Evolutionary conservation across 2,329 filamentous ascomycete genomes (phyloP).

Genomic region (Cordyceps militaris): DNA sequence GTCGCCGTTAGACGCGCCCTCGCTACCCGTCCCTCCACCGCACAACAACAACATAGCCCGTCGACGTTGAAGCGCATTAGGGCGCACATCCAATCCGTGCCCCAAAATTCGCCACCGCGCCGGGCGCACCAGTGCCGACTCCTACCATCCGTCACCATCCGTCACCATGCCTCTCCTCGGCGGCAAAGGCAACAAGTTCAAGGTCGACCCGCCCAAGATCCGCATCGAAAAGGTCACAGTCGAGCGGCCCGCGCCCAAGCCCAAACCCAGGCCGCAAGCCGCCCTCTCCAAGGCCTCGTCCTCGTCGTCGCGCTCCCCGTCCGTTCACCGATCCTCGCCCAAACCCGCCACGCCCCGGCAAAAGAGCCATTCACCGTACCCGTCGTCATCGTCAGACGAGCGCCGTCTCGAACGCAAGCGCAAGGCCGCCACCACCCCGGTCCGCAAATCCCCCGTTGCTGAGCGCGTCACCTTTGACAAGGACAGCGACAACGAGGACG

Average conservation of each 20-base stretch:
- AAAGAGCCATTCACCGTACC: conserved; percentile 37
- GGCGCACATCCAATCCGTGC: too few species aligned
- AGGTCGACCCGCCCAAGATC: conserved; percentile 42
- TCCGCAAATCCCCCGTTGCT: conserved; percentile 37
- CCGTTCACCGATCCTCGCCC: conserved; percentile 33
- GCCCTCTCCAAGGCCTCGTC: conserved; percentile 23
- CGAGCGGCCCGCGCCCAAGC: conserved; percentile 29
- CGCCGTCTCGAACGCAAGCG: conserved; percentile 39
- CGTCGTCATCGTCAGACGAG: conserved; percentile 32
- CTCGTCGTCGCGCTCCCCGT: conserved; percentile 28
- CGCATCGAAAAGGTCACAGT: conserved; percentile 47
- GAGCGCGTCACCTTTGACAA: conserved; percentile 45
- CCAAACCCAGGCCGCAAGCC: conserved; percentile 29
- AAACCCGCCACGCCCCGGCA: conserved; percentile 31
- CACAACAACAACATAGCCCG: background rate
- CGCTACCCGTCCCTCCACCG: background rate
- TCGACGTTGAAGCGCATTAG: background rate
- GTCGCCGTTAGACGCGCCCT: background rate
- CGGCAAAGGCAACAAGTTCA: conserved; percentile 42
- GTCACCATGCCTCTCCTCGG: conserved; percentile 29
- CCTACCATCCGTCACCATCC: background rate
- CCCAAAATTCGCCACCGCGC: too few species aligned
- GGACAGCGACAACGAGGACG: conserved; percentile 44
- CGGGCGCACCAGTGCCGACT: background rate
- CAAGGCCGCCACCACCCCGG: conserved; percentile 30